Percentiles rank a stretch among this genome's conserved stretches.
These are phyloP conservation scores for Gaultheria prostrata DNA, from an alignment of 148 eudicot genomes.

Conservation along the genomic window DNA sequence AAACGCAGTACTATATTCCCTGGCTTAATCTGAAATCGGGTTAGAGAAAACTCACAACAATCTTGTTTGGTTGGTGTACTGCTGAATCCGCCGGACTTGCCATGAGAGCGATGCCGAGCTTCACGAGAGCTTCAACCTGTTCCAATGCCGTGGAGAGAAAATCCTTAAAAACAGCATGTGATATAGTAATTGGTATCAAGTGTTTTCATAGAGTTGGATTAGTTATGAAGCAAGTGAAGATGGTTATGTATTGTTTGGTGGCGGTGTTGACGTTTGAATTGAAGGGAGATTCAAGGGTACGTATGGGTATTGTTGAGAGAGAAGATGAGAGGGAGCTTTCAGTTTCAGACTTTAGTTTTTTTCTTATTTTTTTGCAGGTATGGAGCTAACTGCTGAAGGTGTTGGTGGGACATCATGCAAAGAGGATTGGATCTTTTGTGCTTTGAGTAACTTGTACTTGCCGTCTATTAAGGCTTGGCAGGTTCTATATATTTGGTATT, in stretches of 20 bases:
- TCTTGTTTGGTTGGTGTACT: slow-evolving; percentile 11
- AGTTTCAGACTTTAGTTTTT: neutral
- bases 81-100: slow-evolving; percentile 12
- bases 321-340: slow-evolving; percentile 39
- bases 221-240: slow-evolving; percentile 21
- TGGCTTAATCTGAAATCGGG: neutral
- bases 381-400: slow-evolving; percentile 4
- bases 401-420: slow-evolving; percentile 10
- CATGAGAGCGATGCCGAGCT: slow-evolving; percentile 16
- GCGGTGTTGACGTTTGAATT: slow-evolving; percentile 25
- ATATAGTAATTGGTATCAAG: neutral
- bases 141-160: neutral
- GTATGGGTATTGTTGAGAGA: neutral
- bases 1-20: neutral
- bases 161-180: neutral
- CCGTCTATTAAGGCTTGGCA: slow-evolving; percentile 14
- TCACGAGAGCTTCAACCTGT: neutral
- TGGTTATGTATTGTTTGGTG: slow-evolving; percentile 16
- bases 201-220: slow-evolving; percentile 15
- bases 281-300: slow-evolving; percentile 2
- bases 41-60: slow-evolving; percentile 20
- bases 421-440: neutral
- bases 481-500: neutral
- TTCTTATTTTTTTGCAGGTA: neutral
- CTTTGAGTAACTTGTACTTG: slow-evolving; percentile 45